A percentile compares a stretch with the other conserved stretches of the same genome.
Evolutionary conservation across 1,139 yeast species (phyloP).

Genomic region (Candida mesenterica): DNA sequence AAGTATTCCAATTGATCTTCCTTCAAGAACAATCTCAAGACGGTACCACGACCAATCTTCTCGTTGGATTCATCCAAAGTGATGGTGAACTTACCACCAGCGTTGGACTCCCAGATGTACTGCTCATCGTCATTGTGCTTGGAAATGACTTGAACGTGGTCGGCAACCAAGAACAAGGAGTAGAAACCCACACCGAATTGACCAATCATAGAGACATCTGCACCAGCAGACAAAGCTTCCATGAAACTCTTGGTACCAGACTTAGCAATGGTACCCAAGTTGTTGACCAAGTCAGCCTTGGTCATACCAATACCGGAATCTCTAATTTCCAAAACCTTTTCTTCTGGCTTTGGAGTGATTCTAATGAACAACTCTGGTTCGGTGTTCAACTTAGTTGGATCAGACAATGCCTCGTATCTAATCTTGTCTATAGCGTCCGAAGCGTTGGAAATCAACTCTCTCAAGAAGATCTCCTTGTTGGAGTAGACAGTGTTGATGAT

Average conservation of each 20-base stretch:
- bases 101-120: constrained; percentile 99
- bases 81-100: constrained; percentile 98
- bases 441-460: constrained; percentile 98
- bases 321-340: constrained; percentile 92
- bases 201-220: constrained; percentile 99
- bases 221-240: constrained; percentile 99
- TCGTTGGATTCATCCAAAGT: constrained; percentile 86
- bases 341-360: constrained; percentile 94
- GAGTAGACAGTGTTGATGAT: constrained; percentile 99
- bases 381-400: constrained; percentile 85
- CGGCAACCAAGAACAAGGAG: constrained; percentile 98
- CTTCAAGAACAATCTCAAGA: constrained; percentile 94
- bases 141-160: constrained; percentile 96
- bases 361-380: constrained; percentile 98
- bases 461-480: constrained; percentile 97
- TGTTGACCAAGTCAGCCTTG: constrained; percentile 97
- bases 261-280: constrained; percentile 99
- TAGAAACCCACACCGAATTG: constrained; percentile 99
- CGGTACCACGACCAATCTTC: constrained; percentile 90
- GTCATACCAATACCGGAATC: constrained; percentile 99
- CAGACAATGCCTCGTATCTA: constrained; percentile 93
- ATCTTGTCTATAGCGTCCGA: constrained; percentile 96
- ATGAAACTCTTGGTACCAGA: constrained; percentile 99
- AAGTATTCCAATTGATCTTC: constrained; percentile 98
- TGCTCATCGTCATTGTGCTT: constrained; percentile 99